Evolutionary conservation across 164 flowering plant genomes (phyloP).

Genomic region (Nelumbo lutea): DNA sequence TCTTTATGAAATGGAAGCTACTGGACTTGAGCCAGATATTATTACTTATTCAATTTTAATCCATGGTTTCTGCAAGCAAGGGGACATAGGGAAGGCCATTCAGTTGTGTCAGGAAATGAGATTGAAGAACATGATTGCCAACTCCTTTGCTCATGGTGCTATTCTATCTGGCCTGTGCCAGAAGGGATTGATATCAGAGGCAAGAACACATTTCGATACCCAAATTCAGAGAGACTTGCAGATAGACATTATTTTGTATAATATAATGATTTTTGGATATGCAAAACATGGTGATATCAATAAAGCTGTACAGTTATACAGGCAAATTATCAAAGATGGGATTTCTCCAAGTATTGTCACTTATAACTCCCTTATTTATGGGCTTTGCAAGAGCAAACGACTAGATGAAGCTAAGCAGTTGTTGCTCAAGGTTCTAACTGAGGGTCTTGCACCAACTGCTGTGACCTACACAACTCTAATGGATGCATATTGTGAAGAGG

Average conservation of each 20-base stretch:
- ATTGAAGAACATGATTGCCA: conserved; percentile 36
- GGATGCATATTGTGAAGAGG: conserved; percentile 56
- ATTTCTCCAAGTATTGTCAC: conserved; percentile 63
- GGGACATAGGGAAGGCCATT: conserved; percentile 43
- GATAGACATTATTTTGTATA: conserved; percentile 43
- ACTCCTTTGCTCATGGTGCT: conserved; percentile 33
- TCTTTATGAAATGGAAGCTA: conserved; percentile 44
- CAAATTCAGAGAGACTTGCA: conserved; percentile 23
- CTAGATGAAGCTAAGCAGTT: conserved; percentile 39
- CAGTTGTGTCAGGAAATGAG: conserved; percentile 43
- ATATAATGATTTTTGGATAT: conserved; percentile 69
- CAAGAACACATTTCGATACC: conserved; percentile 46
- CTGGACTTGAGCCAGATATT: conserved; percentile 47
- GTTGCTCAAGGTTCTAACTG: conserved; percentile 28
- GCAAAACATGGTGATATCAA: conserved; percentile 43
- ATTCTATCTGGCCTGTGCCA: conserved; percentile 47
- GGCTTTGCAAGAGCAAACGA: conserved; percentile 51
- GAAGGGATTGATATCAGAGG: conserved; percentile 45
- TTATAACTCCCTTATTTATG: conserved; percentile 63
- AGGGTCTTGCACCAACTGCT: conserved; percentile 47
- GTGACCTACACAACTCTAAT: conserved; percentile 68
- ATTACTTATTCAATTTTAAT: conserved; percentile 56
- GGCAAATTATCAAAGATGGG: conserved; percentile 31
- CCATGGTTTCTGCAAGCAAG: conserved; percentile 58
- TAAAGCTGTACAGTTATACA: conserved; percentile 45